Conservation (phyloP, 2,329 filamentous ascomycete species). For the Drechmeria coniospora region DNA sequence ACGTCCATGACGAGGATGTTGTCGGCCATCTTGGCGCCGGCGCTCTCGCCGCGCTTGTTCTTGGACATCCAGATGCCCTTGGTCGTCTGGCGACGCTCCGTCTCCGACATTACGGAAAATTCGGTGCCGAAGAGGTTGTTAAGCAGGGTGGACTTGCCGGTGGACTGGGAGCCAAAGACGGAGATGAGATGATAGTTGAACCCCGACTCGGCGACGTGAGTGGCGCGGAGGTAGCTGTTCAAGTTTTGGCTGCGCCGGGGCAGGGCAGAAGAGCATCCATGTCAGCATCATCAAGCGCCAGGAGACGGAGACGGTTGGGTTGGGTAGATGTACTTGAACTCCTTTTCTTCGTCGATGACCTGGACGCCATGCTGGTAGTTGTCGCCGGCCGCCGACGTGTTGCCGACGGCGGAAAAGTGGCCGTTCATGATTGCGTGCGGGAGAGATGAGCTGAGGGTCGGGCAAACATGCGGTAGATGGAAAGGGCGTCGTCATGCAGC, state of each 20-base stretch:
- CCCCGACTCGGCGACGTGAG: conserved; percentile 70
- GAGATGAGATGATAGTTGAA: conserved; percentile 99
- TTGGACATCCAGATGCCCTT: conserved; percentile 99
- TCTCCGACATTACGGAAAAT: conserved; percentile 96
- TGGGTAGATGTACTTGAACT: conserved; percentile 64
- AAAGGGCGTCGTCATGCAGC: conserved; percentile 1
- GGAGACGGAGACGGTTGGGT: conserved; percentile 1
- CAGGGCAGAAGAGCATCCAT: conserved; percentile 1
- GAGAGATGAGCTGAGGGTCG: conserved; percentile 2
- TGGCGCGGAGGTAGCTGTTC: conserved; percentile 64
- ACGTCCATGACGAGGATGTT: conserved; percentile 99
- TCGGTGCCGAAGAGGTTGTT: conserved; percentile 92
- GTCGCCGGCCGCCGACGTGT: conserved; percentile 39
- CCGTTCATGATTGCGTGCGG: conserved; percentile 47
- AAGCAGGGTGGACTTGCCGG: conserved; percentile 91
- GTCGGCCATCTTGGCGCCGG: conserved; percentile 60
- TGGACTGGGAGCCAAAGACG: conserved; percentile 97
- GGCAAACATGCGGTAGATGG: conserved; percentile 3
- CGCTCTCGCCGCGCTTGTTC: conserved; percentile 55
- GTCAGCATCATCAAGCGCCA: conserved; percentile 5
- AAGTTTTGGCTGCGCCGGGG: conserved; percentile 47
- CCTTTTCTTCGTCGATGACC: conserved; percentile 82
- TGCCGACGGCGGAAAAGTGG: conserved; percentile 62
- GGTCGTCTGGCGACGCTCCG: conserved; percentile 85
- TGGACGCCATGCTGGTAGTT: conserved; percentile 89